These are phyloP conservation scores for Artemisia argyi DNA, from an alignment of 129 eudicot species.

Conservation along the genomic window DNA sequence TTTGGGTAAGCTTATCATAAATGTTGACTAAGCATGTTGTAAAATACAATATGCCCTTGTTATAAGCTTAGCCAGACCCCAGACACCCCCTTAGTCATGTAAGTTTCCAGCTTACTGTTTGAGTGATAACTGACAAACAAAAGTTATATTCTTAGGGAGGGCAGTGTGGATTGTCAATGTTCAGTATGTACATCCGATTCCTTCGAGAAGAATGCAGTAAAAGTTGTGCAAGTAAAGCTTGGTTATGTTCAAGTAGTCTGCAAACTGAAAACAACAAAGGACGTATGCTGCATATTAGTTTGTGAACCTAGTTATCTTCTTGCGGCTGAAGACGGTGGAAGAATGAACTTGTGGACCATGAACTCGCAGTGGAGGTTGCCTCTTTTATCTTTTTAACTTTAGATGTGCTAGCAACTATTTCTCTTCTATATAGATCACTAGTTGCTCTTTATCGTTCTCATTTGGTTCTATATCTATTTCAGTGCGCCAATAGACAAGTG, in stretches of 20 bases:
- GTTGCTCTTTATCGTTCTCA: too few relatives aligned
- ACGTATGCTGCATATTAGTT: slow-evolving; percentile 64
- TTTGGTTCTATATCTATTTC: slow-evolving; percentile 26
- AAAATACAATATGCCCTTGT: too few relatives aligned
- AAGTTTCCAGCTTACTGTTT: slow-evolving; percentile 16
- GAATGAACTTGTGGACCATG: slow-evolving; percentile 86
- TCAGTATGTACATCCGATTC: slow-evolving; percentile 56
- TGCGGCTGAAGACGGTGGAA: slow-evolving; percentile 82
- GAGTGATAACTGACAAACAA: slow-evolving; percentile 18
- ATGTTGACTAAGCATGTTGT: too few relatives aligned
- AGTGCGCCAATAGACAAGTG: slow-evolving; percentile 60
- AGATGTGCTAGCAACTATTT: too few relatives aligned
- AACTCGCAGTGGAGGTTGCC: slow-evolving; percentile 84
- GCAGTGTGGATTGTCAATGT: slow-evolving; percentile 59
- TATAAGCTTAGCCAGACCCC: too few relatives aligned
- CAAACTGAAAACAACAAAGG: slow-evolving; percentile 49
- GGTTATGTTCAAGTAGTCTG: slow-evolving; percentile 68
- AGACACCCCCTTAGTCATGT: neutral
- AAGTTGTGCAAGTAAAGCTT: slow-evolving; percentile 65
- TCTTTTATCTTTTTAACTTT: slow-evolving; percentile 9
- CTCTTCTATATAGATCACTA: too few relatives aligned
- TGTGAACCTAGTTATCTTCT: slow-evolving; percentile 74
- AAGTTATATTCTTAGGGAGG: slow-evolving; percentile 49
- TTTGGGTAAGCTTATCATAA: too few relatives aligned
- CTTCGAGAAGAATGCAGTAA: slow-evolving; percentile 69